Conservation (phyloP, 2,329 filamentous ascomycete species). For the Talaromyces sp. region DNA sequence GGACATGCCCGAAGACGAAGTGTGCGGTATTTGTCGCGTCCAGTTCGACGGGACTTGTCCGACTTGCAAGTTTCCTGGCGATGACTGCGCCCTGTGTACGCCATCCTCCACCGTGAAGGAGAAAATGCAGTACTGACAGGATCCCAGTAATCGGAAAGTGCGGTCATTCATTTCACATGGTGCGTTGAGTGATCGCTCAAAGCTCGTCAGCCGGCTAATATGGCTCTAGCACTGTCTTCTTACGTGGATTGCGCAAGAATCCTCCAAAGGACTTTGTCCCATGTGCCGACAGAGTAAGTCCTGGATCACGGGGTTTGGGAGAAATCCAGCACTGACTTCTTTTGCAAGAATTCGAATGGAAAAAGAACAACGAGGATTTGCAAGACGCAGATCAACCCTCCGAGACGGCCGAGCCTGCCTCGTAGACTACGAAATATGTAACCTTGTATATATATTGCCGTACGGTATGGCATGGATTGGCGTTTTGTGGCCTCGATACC, state of each 20-base stretch:
- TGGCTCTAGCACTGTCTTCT: slow-evolving; percentile 75
- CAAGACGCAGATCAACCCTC: neutral
- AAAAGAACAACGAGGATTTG: slow-evolving; percentile 39
- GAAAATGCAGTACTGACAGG: neutral
- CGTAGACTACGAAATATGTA: too few species aligned
- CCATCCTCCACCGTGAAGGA: neutral
- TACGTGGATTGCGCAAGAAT: slow-evolving; percentile 88
- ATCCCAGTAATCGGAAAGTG: slow-evolving; percentile 84
- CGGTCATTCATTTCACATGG: slow-evolving; percentile 97
- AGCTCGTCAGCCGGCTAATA: neutral
- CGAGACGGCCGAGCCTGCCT: neutral
- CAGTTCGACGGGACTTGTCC: slow-evolving; percentile 98
- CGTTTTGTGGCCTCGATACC: neutral
- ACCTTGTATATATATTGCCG: neutral
- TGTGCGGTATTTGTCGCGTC: slow-evolving; percentile 97
- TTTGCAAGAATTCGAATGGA: slow-evolving; percentile 52
- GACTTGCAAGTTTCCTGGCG: slow-evolving; percentile 95
- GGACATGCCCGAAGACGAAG: slow-evolving; percentile 96
- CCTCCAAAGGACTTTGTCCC: slow-evolving; percentile 87
- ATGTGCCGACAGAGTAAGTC: slow-evolving; percentile 90
- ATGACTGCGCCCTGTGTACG: slow-evolving; percentile 83
- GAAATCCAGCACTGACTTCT: slow-evolving; percentile 21
- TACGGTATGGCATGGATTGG: neutral
- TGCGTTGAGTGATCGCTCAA: slow-evolving; percentile 37
- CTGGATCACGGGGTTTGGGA: neutral